Evolutionary conservation across 352 stramenopile genomes (phyloP).

Genomic region (Nothophytophthora sp.): DNA sequence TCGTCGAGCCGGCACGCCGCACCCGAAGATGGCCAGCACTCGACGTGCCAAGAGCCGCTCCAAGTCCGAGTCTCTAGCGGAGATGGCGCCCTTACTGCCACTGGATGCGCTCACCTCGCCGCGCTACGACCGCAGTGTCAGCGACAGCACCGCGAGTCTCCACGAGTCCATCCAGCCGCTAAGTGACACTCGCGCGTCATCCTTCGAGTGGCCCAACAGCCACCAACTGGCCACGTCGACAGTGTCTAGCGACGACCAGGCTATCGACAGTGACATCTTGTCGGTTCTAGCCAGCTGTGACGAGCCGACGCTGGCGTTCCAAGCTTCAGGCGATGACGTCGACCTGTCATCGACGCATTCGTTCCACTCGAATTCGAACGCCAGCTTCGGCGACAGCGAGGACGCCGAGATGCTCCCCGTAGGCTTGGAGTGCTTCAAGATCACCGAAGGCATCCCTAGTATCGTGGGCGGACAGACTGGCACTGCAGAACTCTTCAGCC

Average conservation of each 20-base stretch:
- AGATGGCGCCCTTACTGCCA: conserved; percentile 25
- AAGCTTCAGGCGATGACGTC: no score
- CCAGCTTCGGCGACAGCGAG: conserved; percentile 27
- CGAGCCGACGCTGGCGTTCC: conserved; percentile 33
- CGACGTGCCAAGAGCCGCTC: conserved; percentile 51
- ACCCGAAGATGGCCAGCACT: conserved; percentile 24
- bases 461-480: no score
- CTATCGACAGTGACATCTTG: conserved; percentile 78
- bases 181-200: conserved; percentile 7
- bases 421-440: conserved; percentile 46
- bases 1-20: conserved; percentile 36
- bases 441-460: conserved; percentile 24
- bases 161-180: conserved; percentile 27
- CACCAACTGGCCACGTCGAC: no score
- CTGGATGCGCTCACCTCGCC: conserved; percentile 31
- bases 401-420: conserved; percentile 42
- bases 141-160: conserved; percentile 27
- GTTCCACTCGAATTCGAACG: conserved; percentile 31
- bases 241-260: conserved; percentile 55
- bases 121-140: conserved; percentile 33
- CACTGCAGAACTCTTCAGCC: no score
- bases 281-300: conserved; percentile 66
- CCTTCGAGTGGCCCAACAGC: conserved; percentile 50
- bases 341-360: no score
- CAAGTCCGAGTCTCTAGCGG: conserved; percentile 62